Base-by-base conservation (phyloP, 495 filamentous ascomycete genomes). In the Margaritispora aquatica region DNA sequence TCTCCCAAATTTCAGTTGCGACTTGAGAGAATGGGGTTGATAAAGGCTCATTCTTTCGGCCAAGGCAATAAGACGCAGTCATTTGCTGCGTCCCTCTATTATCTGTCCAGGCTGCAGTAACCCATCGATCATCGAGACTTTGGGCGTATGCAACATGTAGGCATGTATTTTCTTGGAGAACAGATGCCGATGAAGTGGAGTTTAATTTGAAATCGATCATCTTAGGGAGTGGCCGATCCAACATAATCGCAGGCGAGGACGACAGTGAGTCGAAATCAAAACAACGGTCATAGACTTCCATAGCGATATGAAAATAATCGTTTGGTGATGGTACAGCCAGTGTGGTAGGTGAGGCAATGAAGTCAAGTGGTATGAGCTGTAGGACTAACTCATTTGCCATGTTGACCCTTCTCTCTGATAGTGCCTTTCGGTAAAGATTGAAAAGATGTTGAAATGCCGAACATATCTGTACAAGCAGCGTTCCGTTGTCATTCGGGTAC, bases 101-200 rank as follows among this genome's bases (percentile, higher is more conserved):
- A 70, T 97, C 92, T 1, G 88, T 89, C 95, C 95, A 99, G n/a
- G 88, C 88, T 3, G 85, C 91, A 0, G 87, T 87, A 48, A 97
- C 70, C 95, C 95, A 99, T 19, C 88, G 81, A 49, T 88, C 85
- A 67, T 94, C 90, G 26, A 85, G 73, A 67, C 89, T 93, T 60
- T 85, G 84, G 0, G 88, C 87, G 68, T 93, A 96, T 8, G 89
- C 92, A 49, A 97, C 73, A 69, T 99, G 95, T 11, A 99, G 81
- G 60, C 86, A 86, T 13, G 82, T 85, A 31, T 92, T 90, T 66
- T 96, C 90, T 51, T 87, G 84, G n/a, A 97, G 71, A 0, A 94
- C 77, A 24, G 89, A 87, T 2, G 84, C 80, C 0, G 85, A 85
- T 0, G 87, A 85, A 20, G 77, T 82, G 4, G 81, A 66, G 13